Base-by-base conservation (phyloP, 23 red algal species). In the Gracilaria gracilis region DNA sequence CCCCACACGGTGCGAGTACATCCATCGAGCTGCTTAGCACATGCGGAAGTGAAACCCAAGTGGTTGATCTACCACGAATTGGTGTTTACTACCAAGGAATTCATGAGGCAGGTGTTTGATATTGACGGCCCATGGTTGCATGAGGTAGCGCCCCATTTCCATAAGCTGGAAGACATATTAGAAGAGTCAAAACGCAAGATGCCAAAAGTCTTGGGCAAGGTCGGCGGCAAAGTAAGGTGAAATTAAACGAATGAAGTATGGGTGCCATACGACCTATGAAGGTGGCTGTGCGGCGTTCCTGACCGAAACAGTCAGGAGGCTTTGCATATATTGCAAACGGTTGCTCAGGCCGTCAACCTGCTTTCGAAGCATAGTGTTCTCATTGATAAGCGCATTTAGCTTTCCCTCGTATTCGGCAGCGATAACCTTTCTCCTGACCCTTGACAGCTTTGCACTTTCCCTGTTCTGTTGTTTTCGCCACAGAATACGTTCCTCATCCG, bases 21-120 rank as follows among this genome's bases (percentile, higher is more conserved):
- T 38, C 96, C 96, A 27, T 95, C 92, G 42, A 98, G 96, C 70
- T 88, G 81, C 16, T 78, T 98, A 6, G 89, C 73, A 27, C 61
- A 76, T 31, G 47, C 92, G 28, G 96, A 98, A 74, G 49, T 46
- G 36, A 87, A 75, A 36, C 96, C 96, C 2, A 65, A 86, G 27
- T 98, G 91, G 91, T 51, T 98, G 38, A 83, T 94, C 48, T 98
- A 92, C 75, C 86, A 98, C 85, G 96, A 98, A 85, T 61, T 98
- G 28, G 91, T 98, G 23, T 86, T 91, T 55, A 98, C 96, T 13
- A 82, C 91, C 47, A 95, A 95, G 61, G 88, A 94, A 78, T 98
- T 89, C 78, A 93, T 98, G 83, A 80, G 96, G 39, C 84, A 89
- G 34, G 96, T 98, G 24, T 93, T 91, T 38, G 77, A 96, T 32